Percentiles rank a stretch among this genome's conserved stretches.
Conservation (phyloP, 192 early-diverging fungal species). For the Phlyctochytrium bullatum region DNA sequence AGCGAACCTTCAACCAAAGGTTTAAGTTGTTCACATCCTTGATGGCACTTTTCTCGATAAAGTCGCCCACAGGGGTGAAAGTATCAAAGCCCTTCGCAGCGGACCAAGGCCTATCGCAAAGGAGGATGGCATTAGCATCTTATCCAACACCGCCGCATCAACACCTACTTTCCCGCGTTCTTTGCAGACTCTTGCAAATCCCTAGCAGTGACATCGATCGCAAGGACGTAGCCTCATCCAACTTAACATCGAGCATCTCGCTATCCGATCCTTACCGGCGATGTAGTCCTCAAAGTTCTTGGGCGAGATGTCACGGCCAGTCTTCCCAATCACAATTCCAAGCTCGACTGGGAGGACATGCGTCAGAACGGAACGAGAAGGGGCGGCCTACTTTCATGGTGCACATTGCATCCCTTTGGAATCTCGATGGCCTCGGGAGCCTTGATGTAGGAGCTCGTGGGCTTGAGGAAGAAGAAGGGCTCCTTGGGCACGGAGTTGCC, state of each 20-base stretch:
- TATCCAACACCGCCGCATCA: background rate
- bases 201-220: slow-evolving; percentile 90
- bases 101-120: slow-evolving; percentile 74
- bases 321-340: slow-evolving; percentile 67
- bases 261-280: slow-evolving; percentile 24
- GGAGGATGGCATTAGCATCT: too few species aligned
- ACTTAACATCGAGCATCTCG: slow-evolving; percentile 32
- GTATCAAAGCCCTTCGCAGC: slow-evolving; percentile 94
- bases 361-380: background rate
- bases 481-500: slow-evolving; percentile 83
- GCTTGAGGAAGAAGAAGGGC: slow-evolving; percentile 95
- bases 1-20: slow-evolving; percentile 76
- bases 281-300: slow-evolving; percentile 63
- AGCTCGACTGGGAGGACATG: slow-evolving; percentile 6
- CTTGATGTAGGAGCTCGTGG: slow-evolving; percentile 74
- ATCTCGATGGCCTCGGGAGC: slow-evolving; percentile 65
- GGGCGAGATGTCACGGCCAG: slow-evolving; percentile 68
- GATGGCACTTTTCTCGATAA: slow-evolving; percentile 70
- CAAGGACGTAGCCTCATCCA: slow-evolving; percentile 72
- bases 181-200: slow-evolving; percentile 86
- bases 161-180: slow-evolving; percentile 54
- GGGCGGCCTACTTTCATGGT: slow-evolving; percentile 67
- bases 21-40: slow-evolving; percentile 71
- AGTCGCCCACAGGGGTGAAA: slow-evolving; percentile 68
- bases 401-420: slow-evolving; percentile 72